Evolutionary conservation across 768 basidiomycete genomes (phyloP).

Genomic region (Leccinellum luteum): DNA sequence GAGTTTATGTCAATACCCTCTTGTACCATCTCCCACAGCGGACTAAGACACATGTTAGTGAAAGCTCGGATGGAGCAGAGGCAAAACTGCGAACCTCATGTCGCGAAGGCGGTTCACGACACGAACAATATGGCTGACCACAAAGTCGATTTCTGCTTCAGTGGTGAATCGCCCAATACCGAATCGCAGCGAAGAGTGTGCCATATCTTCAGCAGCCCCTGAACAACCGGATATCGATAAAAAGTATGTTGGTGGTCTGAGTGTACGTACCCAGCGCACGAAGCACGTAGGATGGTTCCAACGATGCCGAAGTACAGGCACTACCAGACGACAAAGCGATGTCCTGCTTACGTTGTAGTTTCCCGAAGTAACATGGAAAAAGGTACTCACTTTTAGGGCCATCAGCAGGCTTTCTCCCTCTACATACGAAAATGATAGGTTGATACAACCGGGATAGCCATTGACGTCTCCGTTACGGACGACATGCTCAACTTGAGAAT

Average conservation of each 20-base stretch:
- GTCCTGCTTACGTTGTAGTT: constrained; percentile 49
- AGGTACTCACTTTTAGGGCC: constrained; percentile 79
- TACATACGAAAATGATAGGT: constrained; percentile 93
- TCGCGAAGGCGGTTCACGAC: constrained; percentile 89
- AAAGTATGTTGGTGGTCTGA: background rate
- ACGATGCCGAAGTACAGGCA: constrained; percentile 96
- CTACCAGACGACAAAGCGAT: constrained; percentile 97
- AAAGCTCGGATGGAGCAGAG: constrained; percentile 1
- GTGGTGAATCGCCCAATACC: constrained; percentile 98
- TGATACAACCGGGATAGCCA: constrained; percentile 96
- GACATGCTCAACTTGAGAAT: constrained; percentile 82
- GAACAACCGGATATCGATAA: background rate
- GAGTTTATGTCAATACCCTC: constrained; percentile 95
- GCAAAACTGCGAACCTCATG: constrained; percentile 64
- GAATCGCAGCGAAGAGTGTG: constrained; percentile 95
- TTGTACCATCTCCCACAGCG: constrained; percentile 99
- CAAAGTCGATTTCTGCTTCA: constrained; percentile 94
- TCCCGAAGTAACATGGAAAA: constrained; percentile 1
- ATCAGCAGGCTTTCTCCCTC: constrained; percentile 97
- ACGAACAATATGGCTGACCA: constrained; percentile 79
- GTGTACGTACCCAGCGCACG: constrained; percentile 75
- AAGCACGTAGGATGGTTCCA: constrained; percentile 97
- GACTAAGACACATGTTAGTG: constrained; percentile 43
- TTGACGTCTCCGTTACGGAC: constrained; percentile 89
- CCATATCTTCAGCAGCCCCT: constrained; percentile 99